phyloP scores from a whole-genome alignment of 164 flowering plant species.

The Umbellularia californica region DNA sequence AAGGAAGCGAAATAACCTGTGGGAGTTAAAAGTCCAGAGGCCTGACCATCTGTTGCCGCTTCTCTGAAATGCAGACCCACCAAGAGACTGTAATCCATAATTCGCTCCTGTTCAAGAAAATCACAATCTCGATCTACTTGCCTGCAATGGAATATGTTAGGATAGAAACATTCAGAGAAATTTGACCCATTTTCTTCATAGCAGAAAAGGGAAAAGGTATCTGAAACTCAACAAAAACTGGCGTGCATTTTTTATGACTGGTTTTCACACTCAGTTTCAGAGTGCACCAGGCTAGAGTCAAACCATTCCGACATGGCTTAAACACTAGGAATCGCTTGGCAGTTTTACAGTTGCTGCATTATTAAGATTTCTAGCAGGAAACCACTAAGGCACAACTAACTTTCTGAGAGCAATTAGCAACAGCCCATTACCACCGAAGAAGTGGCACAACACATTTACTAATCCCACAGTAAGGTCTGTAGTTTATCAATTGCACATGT shows the following conservation, averaged over 20 bases:
- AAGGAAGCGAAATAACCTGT: conserved; percentile 19
- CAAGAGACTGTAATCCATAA: conserved; percentile 89
- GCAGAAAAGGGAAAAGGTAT: background rate
- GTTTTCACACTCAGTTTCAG: background rate
- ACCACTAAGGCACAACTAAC: background rate
- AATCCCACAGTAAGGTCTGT: background rate
- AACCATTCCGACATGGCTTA: background rate
- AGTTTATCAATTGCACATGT: too few relatives aligned
- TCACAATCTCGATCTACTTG: conserved; percentile 89
- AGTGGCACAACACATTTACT: background rate
- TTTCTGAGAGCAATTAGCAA: background rate
- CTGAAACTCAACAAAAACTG: background rate
- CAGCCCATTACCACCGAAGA: background rate
- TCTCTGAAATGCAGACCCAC: conserved; percentile 82
- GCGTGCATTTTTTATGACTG: background rate
- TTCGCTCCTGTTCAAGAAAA: conserved; percentile 84
- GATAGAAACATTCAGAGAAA: background rate
- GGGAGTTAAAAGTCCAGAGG: conserved; percentile 29
- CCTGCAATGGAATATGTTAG: conserved; percentile 33
- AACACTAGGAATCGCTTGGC: background rate
- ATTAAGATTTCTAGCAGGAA: background rate
- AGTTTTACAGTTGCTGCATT: background rate
- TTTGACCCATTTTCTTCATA: too few relatives aligned
- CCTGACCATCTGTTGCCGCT: conserved; percentile 23
- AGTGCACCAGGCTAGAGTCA: background rate